Evolutionary conservation across 2,329 filamentous ascomycete species (phyloP).

Genomic region (Penicillium sp.): DNA sequence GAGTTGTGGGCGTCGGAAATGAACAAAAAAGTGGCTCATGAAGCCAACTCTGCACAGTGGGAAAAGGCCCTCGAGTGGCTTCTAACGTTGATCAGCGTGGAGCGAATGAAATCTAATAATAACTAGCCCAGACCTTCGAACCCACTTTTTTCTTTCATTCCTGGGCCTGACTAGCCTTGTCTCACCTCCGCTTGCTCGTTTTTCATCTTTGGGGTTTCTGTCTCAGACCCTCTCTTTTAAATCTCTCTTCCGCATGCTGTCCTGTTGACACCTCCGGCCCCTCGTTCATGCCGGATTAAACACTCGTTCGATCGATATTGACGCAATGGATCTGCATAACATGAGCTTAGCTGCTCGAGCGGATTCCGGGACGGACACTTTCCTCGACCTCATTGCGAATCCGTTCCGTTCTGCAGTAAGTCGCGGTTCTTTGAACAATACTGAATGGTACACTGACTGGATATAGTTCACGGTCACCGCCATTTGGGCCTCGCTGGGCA

Average conservation of each 20-base stretch:
- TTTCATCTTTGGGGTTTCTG: slow-evolving; percentile 4
- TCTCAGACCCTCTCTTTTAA: slow-evolving; percentile 11
- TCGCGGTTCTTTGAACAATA: slow-evolving; percentile 3
- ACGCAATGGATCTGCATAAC: slow-evolving; percentile 29
- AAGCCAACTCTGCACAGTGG: background rate
- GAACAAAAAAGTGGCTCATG: slow-evolving; percentile 1
- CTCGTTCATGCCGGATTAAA: slow-evolving; percentile 18
- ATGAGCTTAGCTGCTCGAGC: slow-evolving; percentile 28
- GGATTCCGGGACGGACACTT: slow-evolving; percentile 35
- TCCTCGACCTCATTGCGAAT: slow-evolving; percentile 47
- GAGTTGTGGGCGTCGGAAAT: background rate
- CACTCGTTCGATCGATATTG: slow-evolving; percentile 16
- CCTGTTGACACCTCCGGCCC: slow-evolving; percentile 15
- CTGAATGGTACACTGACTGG: slow-evolving; percentile 9
- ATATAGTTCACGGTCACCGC: slow-evolving; percentile 60
- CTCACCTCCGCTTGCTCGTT: slow-evolving; percentile 17
- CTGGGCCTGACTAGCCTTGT: slow-evolving; percentile 14
- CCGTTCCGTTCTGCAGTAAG: slow-evolving; percentile 48
- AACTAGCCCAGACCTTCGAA: slow-evolving; percentile 13
- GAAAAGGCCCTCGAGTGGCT: background rate
- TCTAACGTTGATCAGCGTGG: slow-evolving; percentile 15
- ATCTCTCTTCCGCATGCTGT: slow-evolving; percentile 16
- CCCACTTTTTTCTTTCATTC: slow-evolving; percentile 24
- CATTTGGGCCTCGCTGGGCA: slow-evolving; percentile 76
- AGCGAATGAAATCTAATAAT: slow-evolving; percentile 21